Conservation (phyloP, 495 filamentous ascomycete genomes). For the Melanomma pulvis-pyrius region DNA sequence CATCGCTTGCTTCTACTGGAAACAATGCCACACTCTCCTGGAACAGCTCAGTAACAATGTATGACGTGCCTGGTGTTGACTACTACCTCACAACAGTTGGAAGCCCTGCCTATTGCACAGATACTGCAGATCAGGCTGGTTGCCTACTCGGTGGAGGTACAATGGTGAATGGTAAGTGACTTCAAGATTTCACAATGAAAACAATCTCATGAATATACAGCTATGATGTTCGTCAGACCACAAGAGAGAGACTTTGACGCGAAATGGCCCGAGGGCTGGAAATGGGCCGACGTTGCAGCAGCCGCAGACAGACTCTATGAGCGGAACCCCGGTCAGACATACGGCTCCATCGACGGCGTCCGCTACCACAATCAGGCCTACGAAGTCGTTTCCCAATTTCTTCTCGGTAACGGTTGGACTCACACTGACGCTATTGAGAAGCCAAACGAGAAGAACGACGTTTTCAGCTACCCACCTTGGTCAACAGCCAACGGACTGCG, state of each 20-base stretch:
- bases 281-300: constrained; percentile 19
- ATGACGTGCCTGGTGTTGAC: constrained; percentile 32
- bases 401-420: constrained; percentile 9
- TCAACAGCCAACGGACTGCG: constrained; percentile 10
- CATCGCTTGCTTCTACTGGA: constrained; percentile 31
- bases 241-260: constrained; percentile 22
- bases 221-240: constrained; percentile 27
- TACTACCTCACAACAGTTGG: constrained; percentile 16
- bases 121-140: constrained; percentile 26
- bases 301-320: constrained; percentile 22
- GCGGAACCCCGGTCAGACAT: constrained; percentile 18
- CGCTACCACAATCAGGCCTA: constrained; percentile 26
- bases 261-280: constrained; percentile 32
- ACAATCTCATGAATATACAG: neutral
- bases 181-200: neutral
- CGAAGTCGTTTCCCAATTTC: constrained; percentile 21
- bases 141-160: constrained; percentile 37
- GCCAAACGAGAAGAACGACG: constrained; percentile 21
- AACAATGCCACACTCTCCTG: constrained; percentile 17
- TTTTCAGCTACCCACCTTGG: constrained; percentile 25
- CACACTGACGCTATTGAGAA: constrained; percentile 8
- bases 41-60: constrained; percentile 24
- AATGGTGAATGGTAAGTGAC: constrained; percentile 49
- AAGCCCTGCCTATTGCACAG: constrained; percentile 16
- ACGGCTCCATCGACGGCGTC: constrained; percentile 19